These are phyloP conservation scores for Poterioochromonas sp. DNA, from an alignment of 352 stramenopile genomes.

Conservation along the genomic window DNA sequence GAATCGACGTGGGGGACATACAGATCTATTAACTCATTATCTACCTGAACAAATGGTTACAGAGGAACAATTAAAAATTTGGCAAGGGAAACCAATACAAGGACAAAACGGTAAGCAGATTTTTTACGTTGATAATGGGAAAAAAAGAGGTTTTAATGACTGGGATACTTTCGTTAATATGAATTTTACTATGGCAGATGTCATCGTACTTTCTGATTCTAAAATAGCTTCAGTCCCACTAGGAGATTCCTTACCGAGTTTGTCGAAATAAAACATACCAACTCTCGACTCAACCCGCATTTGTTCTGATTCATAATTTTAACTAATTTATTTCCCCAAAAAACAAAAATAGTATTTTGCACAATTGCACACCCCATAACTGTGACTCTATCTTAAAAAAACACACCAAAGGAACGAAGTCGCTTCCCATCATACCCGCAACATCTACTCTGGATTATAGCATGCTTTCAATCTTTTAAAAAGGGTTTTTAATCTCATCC, in stretches of 20 bases:
- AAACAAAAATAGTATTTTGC: no score
- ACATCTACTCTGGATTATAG: no score
- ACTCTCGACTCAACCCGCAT: no score
- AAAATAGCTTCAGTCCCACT: neutral
- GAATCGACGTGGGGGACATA: neutral
- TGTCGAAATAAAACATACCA: no score
- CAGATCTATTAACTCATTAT: slow-evolving; percentile 5
- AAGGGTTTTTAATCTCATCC: no score
- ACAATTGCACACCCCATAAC: no score
- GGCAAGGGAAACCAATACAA: slow-evolving; percentile 24
- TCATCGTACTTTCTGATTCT: slow-evolving; percentile 3
- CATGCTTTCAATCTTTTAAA: no score
- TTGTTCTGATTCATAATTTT: no score
- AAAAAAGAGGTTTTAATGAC: slow-evolving; percentile 1
- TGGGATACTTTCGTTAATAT: slow-evolving; percentile 12
- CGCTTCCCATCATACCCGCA: no score
- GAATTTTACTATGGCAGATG: slow-evolving; percentile 33
- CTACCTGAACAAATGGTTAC: slow-evolving; percentile 5
- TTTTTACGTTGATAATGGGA: slow-evolving; percentile 28
- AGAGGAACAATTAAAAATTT: neutral
- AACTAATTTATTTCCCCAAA: no score
- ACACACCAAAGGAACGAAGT: no score
- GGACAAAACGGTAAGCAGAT: slow-evolving; percentile 32
- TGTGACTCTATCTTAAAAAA: no score
- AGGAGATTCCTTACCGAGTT: slow-evolving; percentile 7